Base-by-base conservation (phyloP, 163 green algal genomes). In the Scenedesmus sp. region DNA sequence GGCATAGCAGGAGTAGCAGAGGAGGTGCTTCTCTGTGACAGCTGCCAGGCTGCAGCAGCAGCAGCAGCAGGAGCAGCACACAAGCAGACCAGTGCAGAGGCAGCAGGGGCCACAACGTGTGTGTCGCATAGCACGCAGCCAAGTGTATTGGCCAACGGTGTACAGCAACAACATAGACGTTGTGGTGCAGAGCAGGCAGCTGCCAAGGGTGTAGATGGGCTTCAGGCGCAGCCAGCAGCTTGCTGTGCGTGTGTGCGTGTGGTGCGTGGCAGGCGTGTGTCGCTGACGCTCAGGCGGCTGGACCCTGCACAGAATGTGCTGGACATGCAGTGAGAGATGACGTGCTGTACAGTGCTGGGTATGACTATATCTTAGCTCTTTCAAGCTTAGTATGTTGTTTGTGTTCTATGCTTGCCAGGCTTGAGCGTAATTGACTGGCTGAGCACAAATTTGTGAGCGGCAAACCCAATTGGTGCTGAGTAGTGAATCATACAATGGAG, bases 221-320 rank as follows among this genome's bases (percentile, higher is more conserved):
- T 5, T 7, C 26, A 1, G 2, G 4, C 62, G 20, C n/a, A 23
- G 26, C 26, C 3, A 20, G 13, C 64, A 64, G 34, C 3, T 67
- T 57, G 26, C 34, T 4, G 46, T 4, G 23, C 4, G 46, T 86
- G 83, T 59, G 74, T 60, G 57, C n/a, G 23, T n/a, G 60, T 93
- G 54, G 57, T 84, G 15, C 85, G 93, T 4, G 93, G 93, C 7
- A 57, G 87, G 73, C 86, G 93, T 15, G 20, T 94, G 62, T 94
- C 91, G 16, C 59, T 95, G 0, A 95, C 93, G 4, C 77, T 95
- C 7, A 67, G 93, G n/a, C 90, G 86, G 1, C 86, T 95, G 12
- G 56, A 88, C 82, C 74, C 79, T 46, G 7, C 0, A 3, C 55
- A 86, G 10, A 52, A 5, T 34, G 52, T 76, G 52, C 84, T 92